Base-by-base conservation (phyloP, 179 eudicot species). In the Actinidia chinensis region DNA sequence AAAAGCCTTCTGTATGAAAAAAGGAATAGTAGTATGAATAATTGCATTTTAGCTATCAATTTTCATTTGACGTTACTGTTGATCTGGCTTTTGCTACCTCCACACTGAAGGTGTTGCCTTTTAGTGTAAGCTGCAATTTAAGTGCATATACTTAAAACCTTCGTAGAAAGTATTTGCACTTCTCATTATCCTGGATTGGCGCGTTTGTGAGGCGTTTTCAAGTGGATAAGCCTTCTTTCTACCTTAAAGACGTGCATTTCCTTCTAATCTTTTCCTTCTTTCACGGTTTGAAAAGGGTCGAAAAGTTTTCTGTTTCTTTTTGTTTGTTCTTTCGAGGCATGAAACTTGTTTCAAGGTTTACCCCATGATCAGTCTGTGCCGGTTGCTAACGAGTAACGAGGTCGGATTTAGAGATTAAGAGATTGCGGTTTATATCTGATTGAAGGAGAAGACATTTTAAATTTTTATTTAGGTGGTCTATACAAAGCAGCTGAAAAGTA, bases 91-190 rank as follows among this genome's bases (percentile, higher is more conserved):
- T n/a, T 61, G 60, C 18, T n/a, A 36, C 23, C 60, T 36, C 50
- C 63, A 15, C 71, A 40, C 52, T 70, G 12, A 78, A 70, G 20
- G 70, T 70, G 76, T 60, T 71, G 58, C 76, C 64, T 17, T 76
- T 63, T 61, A 25, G 25, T 46, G 14, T 18, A 44, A 51, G 25
- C 1, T 28, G 2, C 51, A 23, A 2, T 44, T n/a, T n/a, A n/a
- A n/a, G n/a, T n/a, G n/a, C n/a, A n/a, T n/a, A n/a, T 22, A 11
- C 22, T 22, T 23, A 59, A 9, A 25, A 60, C 59, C 40, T 33
- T 17, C 5, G 18, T 15, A 6, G 59, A 17, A 28, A 71, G 23
- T 50, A n/a, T 48, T 50, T 25, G 43, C 54, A 11, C 22, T 47
- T 70, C 14, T 14, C 74, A 13, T 4, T 47, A 71, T 28, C 25